Base-by-base conservation (phyloP, 495 filamentous ascomycete species). In the Chaetomium fimeti region DNA sequence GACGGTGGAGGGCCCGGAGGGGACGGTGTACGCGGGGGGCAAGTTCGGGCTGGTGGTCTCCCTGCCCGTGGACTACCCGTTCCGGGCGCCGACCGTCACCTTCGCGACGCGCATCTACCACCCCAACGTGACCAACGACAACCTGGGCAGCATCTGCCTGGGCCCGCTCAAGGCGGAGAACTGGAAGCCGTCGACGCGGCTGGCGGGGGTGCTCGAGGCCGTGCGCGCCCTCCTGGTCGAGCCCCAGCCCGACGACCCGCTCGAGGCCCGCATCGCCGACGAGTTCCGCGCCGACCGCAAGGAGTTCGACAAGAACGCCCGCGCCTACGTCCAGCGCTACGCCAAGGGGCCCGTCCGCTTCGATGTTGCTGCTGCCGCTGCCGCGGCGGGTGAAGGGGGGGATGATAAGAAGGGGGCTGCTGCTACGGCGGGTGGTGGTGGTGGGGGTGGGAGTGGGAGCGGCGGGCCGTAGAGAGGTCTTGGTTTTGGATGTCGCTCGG, bases 101-200 rank as follows among this genome's bases (percentile, higher is more conserved):
- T 98, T 98, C 85, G 83, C 84, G 57, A 98, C 94, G 45, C 96
- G 94, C 73, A 91, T 98, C 79, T 98, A 96, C 82, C 94, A 98
- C 82, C 95, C 95, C 16, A 98, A 98, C 78, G 87, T 98, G 52
- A 92, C 90, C 72, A 97, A 97, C 82, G 95, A 98, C 76, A 88
- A 88, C 68, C 54, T 89, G 62, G 94, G 94, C 11, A 86, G 82
- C 72, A 96, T 98, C 89, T 98, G 94, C 76, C 83, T 98, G 40
- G 89, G 87, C 12, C 87, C 96, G 77, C 84, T 98, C 66, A 89
- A 92, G 62, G 68, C 87, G 25, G 95, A 97, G 64, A 89, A 92
- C 71, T 98, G 95, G 95, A 98, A 98, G 82, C 94, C 94, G 1
- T 86, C 86, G 36, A 89, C 87, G 64, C 89, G 88, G 77, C 85